Evolutionary conservation across 1,139 yeast species (phyloP).

Genomic region (Saccharomycopsis hybrid): DNA sequence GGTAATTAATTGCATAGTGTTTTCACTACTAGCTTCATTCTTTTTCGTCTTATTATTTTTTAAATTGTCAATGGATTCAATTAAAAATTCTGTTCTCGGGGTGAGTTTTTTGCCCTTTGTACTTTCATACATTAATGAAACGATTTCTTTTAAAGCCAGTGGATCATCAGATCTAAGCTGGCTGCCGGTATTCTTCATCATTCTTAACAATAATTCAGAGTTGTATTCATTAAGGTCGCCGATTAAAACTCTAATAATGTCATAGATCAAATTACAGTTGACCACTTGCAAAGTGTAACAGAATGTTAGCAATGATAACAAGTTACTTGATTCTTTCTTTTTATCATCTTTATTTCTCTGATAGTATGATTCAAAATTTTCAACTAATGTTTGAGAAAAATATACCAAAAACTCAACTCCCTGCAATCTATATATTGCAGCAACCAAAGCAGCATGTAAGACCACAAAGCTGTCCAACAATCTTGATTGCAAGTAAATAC

Average conservation of each 20-base stretch:
- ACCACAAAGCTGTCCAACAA: conserved; percentile 73
- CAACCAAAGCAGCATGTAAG: conserved; percentile 71
- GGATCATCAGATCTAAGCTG: conserved; percentile 91
- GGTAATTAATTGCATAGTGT: conserved; percentile 36
- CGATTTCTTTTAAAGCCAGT: conserved; percentile 72
- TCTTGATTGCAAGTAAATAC: conserved; percentile 60
- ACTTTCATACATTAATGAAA: conserved; percentile 47
- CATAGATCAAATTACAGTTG: conserved; percentile 70
- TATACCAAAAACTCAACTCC: conserved; percentile 91
- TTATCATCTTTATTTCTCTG: conserved; percentile 26
- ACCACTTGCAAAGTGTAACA: conserved; percentile 73
- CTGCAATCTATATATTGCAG: conserved; percentile 67
- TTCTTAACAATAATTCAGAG: conserved; percentile 69
- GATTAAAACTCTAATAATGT: conserved; percentile 55
- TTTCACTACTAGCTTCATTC: conserved; percentile 28
- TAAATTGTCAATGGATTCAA: conserved; percentile 79
- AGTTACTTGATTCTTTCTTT: conserved; percentile 57
- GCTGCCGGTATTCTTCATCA: conserved; percentile 72
- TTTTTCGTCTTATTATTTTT: conserved; percentile 78
- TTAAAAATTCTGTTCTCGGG: conserved; percentile 72
- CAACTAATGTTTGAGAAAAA: conserved; percentile 74
- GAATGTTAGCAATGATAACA: conserved; percentile 68
- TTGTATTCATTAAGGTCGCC: conserved; percentile 57
- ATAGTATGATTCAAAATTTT: conserved; percentile 43
- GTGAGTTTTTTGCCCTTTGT: conserved; percentile 38